Evolutionary conservation across 352 stramenopile species (phyloP).

Genomic region (Saprolegnia parasitica): DNA sequence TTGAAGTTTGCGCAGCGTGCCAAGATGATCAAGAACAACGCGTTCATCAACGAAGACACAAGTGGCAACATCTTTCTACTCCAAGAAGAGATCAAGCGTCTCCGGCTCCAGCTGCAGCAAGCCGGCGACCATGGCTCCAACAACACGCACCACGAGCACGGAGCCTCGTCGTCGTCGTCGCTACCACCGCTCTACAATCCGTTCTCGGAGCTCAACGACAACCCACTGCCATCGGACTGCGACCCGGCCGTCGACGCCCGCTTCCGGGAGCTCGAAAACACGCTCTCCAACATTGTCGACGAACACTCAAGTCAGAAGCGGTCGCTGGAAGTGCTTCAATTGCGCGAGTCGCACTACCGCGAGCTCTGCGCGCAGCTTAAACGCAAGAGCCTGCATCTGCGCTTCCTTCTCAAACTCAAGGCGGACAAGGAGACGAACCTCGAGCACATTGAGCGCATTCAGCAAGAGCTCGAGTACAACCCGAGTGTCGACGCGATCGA

Average conservation of each 20-base stretch:
- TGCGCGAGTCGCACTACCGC: constrained; percentile 52
- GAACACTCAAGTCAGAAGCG: constrained; percentile 53
- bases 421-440: constrained; percentile 17
- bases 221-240: constrained; percentile 8
- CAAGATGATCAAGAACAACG: constrained; percentile 83
- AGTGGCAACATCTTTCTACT: constrained; percentile 52
- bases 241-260: constrained; percentile 42
- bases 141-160: neutral
- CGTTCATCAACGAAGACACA: constrained; percentile 78
- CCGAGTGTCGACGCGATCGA: constrained; percentile 70
- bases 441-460: constrained; percentile 29
- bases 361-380: constrained; percentile 56
- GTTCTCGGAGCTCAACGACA: constrained; percentile 17
- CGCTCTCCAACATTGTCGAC: constrained; percentile 53
- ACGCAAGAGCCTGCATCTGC: constrained; percentile 48
- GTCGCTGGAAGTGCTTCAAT: constrained; percentile 48
- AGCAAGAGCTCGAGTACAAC: constrained; percentile 42
- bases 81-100: constrained; percentile 65
- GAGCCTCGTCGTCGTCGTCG: neutral
- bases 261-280: constrained; percentile 59
- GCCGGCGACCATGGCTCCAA: constrained; percentile 32
- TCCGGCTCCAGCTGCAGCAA: constrained; percentile 58
- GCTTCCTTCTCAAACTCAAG: constrained; percentile 50
- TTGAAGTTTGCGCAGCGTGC: constrained; percentile 81
- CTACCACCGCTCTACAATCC: neutral